Percentiles rank a stretch among this genome's conserved stretches.
Evolutionary conservation across 2,329 filamentous ascomycete genomes (phyloP).

Genomic region (Fusarium lateritium): DNA sequence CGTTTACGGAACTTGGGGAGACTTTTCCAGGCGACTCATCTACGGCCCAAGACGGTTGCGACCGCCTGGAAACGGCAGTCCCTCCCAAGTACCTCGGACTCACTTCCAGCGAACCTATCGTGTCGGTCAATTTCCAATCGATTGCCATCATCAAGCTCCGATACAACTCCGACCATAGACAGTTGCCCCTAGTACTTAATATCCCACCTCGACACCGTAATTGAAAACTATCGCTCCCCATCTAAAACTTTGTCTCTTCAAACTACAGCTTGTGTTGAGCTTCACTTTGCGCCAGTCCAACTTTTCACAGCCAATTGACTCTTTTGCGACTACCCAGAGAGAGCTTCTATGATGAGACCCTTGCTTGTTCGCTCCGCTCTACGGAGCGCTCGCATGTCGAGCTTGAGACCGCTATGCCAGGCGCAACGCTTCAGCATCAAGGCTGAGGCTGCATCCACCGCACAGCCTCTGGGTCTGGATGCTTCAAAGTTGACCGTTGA

Average conservation of each 20-base stretch:
- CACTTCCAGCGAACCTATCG: conserved; percentile 32
- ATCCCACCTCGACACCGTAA: conserved; percentile 24
- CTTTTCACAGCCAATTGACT: conserved; percentile 18
- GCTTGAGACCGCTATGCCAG: conserved; percentile 53
- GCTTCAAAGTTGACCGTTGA: conserved; percentile 81
- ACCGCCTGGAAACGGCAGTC: conserved; percentile 48
- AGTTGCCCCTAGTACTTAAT: conserved; percentile 38
- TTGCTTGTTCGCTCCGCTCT: conserved; percentile 53
- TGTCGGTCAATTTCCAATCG: conserved; percentile 44
- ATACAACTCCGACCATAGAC: conserved; percentile 47
- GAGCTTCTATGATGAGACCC: conserved; percentile 51
- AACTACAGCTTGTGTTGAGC: not conserved
- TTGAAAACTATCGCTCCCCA: conserved; percentile 3
- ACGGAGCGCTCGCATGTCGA: conserved; percentile 57
- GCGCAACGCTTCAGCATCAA: conserved; percentile 66
- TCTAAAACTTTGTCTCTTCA: conserved; percentile 7
- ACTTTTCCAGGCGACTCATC: conserved; percentile 32
- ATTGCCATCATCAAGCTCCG: conserved; percentile 40
- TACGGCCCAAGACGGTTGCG: conserved; percentile 44
- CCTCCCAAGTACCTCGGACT: conserved; percentile 44
- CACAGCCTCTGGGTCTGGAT: conserved; percentile 79
- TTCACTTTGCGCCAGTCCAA: not conserved
- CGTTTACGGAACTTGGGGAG: conserved; percentile 39
- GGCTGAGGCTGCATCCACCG: conserved; percentile 63
- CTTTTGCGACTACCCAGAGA: conserved; percentile 3